Conservation (phyloP, 495 filamentous ascomycete genomes). For the Neurospora pannonica region DNA sequence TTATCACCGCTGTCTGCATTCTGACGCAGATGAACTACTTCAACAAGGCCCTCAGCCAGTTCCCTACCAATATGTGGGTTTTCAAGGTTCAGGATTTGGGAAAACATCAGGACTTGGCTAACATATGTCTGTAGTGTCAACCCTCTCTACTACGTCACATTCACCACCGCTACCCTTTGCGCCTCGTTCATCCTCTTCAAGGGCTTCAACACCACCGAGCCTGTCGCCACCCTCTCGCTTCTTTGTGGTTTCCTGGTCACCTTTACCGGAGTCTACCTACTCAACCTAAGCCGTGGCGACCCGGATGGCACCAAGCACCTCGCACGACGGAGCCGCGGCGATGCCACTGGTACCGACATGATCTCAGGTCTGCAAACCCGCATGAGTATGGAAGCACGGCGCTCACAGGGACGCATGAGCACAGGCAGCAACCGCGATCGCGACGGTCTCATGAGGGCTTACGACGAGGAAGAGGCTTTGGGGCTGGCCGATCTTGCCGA, state of each 20-base stretch:
- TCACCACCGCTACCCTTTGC: slow-evolving; percentile 88
- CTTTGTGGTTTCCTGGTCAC: slow-evolving; percentile 93
- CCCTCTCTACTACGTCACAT: slow-evolving; percentile 98
- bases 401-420: slow-evolving; percentile 45
- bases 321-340: slow-evolving; percentile 52
- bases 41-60: slow-evolving; percentile 96
- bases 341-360: slow-evolving; percentile 82
- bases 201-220: slow-evolving; percentile 93
- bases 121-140: slow-evolving; percentile 65
- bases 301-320: slow-evolving; percentile 67
- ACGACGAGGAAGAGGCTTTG: slow-evolving; percentile 67
- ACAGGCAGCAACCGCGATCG: slow-evolving; percentile 57
- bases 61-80: slow-evolving; percentile 84
- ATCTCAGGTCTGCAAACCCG: slow-evolving; percentile 83
- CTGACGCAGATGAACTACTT: slow-evolving; percentile 99
- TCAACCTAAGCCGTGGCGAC: slow-evolving; percentile 87
- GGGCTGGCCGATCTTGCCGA: slow-evolving; percentile 54
- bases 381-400: slow-evolving; percentile 80
- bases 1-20: slow-evolving; percentile 86
- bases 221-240: slow-evolving; percentile 82
- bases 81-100: not conserved
- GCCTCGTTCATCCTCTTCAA: slow-evolving; percentile 96
- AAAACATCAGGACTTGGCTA: slow-evolving; percentile 23
- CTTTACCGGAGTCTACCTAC: slow-evolving; percentile 92
- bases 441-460: slow-evolving; percentile 72